Evolutionary conservation across 148 eudicot species (phyloP), one percentile per base, ranked within the genome.

Genomic region (Silene uniflora): DNA sequence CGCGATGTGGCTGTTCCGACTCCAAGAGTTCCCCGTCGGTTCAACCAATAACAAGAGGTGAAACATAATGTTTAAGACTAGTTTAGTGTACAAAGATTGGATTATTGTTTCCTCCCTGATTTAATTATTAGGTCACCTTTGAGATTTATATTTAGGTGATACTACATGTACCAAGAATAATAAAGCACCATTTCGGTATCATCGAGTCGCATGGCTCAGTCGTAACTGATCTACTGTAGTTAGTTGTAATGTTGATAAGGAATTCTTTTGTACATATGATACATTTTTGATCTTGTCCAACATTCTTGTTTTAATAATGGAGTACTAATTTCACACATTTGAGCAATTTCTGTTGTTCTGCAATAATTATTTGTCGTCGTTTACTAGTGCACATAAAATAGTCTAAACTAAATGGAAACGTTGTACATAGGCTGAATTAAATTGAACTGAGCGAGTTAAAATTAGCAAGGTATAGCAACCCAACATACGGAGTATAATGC

Each of bases 1-100:
- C 91, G 92, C 0, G 91, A 92, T 27, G 78, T 74, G 4, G 81
- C 80, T 16, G 90, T 82, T 18, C 89, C 96, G 10, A 94, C 96
- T 6, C 97, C 97, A 24, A 81, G 96, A 74, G 89, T 92, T 47
- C 98, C 97, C 18, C 91, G 85, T 0, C 73, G 93, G 32, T 90
- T 90, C 60, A 77, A 85, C 42, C 68, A 83, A 59, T 88, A 85
- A 52, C 42, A 24, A 64, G 39, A 13, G 77, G 21, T 42, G 60
- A 49, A 63, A 39, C 22, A n/a, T 21, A 19, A 46, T 6, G 72
- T 69, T 67, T 67, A 11, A 32, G 71, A 67, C 24, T 67, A 69
- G 13, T 46, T 3, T 69, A 46, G 35, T 68, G 65, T 67, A 56
- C 73, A 76, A 56, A 72, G 10, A 55, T 29, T 55, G 75, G 47